A percentile compares a stretch with the other conserved stretches of the same genome.
phyloP scores from a whole-genome alignment of 306 rosid species.

The Medicago ruthenica region DNA sequence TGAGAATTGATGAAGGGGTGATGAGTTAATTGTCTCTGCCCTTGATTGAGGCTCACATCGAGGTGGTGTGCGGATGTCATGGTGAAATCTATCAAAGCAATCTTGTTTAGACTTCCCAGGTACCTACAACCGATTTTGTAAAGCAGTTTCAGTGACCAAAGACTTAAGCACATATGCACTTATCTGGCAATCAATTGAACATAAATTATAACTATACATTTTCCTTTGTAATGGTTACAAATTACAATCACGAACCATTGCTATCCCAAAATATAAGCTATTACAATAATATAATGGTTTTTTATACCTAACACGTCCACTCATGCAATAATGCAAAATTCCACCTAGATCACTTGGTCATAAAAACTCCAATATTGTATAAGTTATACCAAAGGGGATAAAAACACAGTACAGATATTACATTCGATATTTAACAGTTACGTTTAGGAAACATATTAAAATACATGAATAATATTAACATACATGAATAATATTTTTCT shows the following conservation, averaged over 20 bases:
- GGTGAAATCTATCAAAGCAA: slow-evolving; percentile 80
- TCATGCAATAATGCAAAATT: background rate
- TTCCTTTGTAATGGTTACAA: background rate
- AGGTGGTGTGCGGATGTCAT: slow-evolving; percentile 68
- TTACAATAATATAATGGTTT: background rate
- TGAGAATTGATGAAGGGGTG: slow-evolving; percentile 53
- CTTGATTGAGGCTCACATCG: slow-evolving; percentile 62
- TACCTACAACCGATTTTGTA: slow-evolving; percentile 62
- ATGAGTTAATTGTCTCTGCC: slow-evolving; percentile 55
- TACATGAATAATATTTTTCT: background rate
- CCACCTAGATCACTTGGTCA: background rate
- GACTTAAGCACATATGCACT: background rate
- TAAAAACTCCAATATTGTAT: background rate
- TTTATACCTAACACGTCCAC: background rate
- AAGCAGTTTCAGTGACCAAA: background rate
- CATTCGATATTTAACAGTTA: too few species aligned
- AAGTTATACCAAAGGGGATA: background rate
- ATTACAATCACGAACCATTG: background rate
- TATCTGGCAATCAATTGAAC: slow-evolving; percentile 24
- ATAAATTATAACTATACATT: slow-evolving; percentile 9
- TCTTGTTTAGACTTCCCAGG: slow-evolving; percentile 94
- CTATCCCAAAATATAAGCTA: background rate
- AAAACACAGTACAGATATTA: background rate
- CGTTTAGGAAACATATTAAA: background rate
- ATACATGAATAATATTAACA: too few species aligned